Evolutionary conservation across 129 eudicot genomes (phyloP).

Genomic region (Flaveria bidentis): DNA sequence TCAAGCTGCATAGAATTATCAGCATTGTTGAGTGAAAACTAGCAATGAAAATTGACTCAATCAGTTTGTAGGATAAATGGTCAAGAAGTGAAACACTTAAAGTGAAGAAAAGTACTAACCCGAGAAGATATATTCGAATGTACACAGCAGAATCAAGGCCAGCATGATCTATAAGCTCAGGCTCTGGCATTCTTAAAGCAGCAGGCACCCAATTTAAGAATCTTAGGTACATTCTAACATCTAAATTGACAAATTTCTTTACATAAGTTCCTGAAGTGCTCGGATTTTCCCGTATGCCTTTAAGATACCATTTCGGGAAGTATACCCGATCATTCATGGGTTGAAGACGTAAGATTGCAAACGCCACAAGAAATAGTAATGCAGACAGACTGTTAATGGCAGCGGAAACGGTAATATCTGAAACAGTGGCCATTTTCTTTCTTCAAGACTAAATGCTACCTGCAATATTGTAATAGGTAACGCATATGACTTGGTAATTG

Average conservation of each 20-base stretch:
- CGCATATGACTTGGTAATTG: too few species aligned
- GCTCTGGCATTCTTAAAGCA: slow-evolving; percentile 93
- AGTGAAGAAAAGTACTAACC: slow-evolving; percentile 46
- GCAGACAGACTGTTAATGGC: slow-evolving; percentile 82
- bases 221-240: slow-evolving; percentile 65
- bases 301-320: slow-evolving; percentile 95
- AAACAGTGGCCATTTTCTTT: slow-evolving; percentile 66
- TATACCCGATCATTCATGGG: slow-evolving; percentile 95
- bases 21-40: slow-evolving; percentile 5
- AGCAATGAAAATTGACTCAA: not conserved
- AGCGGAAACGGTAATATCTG: slow-evolving; percentile 73
- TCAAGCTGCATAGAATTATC: slow-evolving; percentile 64
- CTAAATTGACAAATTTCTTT: slow-evolving; percentile 72
- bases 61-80: too few species aligned
- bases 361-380: slow-evolving; percentile 70
- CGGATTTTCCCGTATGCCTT: slow-evolving; percentile 87
- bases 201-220: slow-evolving; percentile 96
- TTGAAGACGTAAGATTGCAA: slow-evolving; percentile 88
- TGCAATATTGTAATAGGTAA: slow-evolving; percentile 15
- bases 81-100: not conserved
- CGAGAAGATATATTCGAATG: slow-evolving; percentile 89
- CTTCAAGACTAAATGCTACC: slow-evolving; percentile 40
- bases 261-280: slow-evolving; percentile 55
- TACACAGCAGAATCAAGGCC: slow-evolving; percentile 97
- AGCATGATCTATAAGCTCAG: slow-evolving; percentile 91